Evolutionary conservation across 495 filamentous ascomycete species (phyloP), one percentile per base, ranked within the genome.

Genomic region (Tuber microsphaerosporum): DNA sequence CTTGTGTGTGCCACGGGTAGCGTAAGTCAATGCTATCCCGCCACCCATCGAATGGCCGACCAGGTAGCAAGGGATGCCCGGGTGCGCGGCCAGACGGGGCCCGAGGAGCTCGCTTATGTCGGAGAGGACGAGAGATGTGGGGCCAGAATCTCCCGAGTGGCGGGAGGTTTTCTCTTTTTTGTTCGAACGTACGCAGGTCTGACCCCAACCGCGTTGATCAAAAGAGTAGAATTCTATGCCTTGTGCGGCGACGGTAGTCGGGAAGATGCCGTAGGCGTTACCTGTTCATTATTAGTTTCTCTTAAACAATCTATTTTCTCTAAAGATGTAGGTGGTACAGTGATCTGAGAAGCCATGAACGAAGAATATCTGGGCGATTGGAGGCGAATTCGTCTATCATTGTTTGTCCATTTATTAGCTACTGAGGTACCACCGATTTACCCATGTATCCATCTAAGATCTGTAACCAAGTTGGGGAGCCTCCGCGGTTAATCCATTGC

Each of bases 261-360:
- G 94, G 79, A 97, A 87, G 73, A 84, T 85, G 80, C 88, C 85
- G 84, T 94, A 93, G 31, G 88, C 87, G 83, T 93, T 90, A 83
- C 91, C 72, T 74, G 73, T 46, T 37, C 37, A 46, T 69, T 22
- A 41, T 72, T 75, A 68, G 69, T 42, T 70, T 65, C 51, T 41
- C 31, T 8, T 26, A 17, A 34, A 65, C 56, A 26, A 26, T 31
- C 4, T 9, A 69, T 48, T 2, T 65, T 51, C n/a, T 46, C 75
- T 41, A 41, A 72, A 44, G 79, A 84, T 14, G 44, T 70, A 73
- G 61, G 68, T 19, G 34, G 31, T 75, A 79, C 86, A 86, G 82
- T 97, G 94, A 84, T 97, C 94, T 78, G 89, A 91, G 87, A 92
- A 97, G 77, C 94, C 94, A 84, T 97, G 94, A 75, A 97, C 83